Percentiles rank a stretch among this genome's conserved stretches.
phyloP scores from a whole-genome alignment of 257 asterid genomes.

The Paraleonurus japonicus region DNA sequence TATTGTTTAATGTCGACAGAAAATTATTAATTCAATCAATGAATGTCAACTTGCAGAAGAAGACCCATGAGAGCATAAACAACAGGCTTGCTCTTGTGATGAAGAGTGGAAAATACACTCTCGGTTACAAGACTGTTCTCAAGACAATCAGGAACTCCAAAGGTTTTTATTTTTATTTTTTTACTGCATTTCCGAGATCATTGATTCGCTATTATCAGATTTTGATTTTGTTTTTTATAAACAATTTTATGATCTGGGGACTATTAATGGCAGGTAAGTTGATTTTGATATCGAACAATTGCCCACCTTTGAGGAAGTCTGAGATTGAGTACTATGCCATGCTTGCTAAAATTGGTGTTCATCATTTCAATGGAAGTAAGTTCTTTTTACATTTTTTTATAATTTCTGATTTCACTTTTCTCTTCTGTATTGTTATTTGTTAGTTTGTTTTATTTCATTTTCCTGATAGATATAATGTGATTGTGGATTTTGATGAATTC shows the following conservation, averaged over 20 bases:
- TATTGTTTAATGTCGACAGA: neutral
- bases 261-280: constrained; percentile 49
- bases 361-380: constrained; percentile 83
- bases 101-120: constrained; percentile 86
- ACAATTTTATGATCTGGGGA: neutral
- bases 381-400: neutral
- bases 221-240: neutral
- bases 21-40: neutral
- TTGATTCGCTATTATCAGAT: neutral
- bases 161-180: too few relatives aligned
- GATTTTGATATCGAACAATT: constrained; percentile 77
- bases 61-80: constrained; percentile 81
- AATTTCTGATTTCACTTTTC: too few relatives aligned
- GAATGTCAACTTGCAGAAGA: constrained; percentile 52
- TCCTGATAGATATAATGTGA: neutral
- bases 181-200: neutral
- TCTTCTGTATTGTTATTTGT: neutral
- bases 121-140: constrained; percentile 86
- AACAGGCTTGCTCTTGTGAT: constrained; percentile 72
- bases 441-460: neutral
- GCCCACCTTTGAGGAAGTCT: constrained; percentile 83
- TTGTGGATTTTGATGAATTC: too few relatives aligned
- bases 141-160: constrained; percentile 73
- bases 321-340: constrained; percentile 90
- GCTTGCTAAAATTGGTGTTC: constrained; percentile 86